These are phyloP conservation scores for Spergularia azorica DNA, from an alignment of 179 eudicot species.

Conservation along the genomic window DNA sequence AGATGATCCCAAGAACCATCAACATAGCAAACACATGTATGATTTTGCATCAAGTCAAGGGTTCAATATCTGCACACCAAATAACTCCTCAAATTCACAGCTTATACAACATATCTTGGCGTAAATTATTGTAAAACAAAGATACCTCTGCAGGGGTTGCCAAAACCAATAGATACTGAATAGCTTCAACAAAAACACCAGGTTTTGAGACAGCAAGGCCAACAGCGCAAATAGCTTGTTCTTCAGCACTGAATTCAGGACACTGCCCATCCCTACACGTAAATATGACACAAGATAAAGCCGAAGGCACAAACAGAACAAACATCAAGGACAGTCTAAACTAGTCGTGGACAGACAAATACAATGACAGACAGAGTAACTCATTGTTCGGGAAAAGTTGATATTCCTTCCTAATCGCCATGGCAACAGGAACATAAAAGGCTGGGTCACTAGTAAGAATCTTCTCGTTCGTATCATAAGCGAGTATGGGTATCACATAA, in stretches of 20 bases:
- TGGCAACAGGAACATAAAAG: not conserved
- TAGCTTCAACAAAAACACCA: slow-evolving; percentile 93
- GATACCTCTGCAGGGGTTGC: slow-evolving; percentile 98
- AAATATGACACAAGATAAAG: slow-evolving; percentile 21
- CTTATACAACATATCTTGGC: not conserved
- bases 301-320: slow-evolving; percentile 1
- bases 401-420: not conserved
- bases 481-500: not conserved
- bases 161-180: slow-evolving; percentile 80
- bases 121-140: slow-evolving; percentile 3
- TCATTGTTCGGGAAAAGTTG: not conserved
- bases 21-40: not conserved
- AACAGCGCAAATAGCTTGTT: slow-evolving; percentile 98
- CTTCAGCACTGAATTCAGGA: slow-evolving; percentile 94
- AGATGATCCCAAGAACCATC: not conserved
- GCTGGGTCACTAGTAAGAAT: not conserved
- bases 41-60: slow-evolving; percentile 8
- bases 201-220: slow-evolving; percentile 86
- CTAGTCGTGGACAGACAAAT: not conserved
- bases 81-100: not conserved
- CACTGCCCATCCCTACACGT: slow-evolving; percentile 95
- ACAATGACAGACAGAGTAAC: not conserved
- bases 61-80: not conserved
- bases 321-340: slow-evolving; percentile 12
- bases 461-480: not conserved